Evolutionary conservation across 768 basidiomycete genomes (phyloP).

Genomic region (Aureoboletus auriporus): DNA sequence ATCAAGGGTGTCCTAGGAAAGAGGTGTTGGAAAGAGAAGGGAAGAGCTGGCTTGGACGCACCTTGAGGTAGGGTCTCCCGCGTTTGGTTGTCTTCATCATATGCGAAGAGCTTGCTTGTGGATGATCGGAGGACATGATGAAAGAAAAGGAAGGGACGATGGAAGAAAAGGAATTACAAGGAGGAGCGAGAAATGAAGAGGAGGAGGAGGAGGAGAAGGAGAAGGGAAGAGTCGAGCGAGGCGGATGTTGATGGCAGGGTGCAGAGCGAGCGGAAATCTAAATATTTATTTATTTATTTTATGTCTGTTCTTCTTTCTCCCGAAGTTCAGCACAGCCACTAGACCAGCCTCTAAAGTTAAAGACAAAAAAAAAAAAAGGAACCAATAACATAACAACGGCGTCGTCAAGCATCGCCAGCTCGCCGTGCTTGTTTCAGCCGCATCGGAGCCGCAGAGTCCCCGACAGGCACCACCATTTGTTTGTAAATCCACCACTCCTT

Average conservation of each 20-base stretch:
- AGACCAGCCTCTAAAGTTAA: too few species aligned
- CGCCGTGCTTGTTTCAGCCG: too few species aligned
- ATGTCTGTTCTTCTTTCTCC: too few species aligned
- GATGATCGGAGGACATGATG: constrained; percentile 40
- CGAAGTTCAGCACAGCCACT: too few species aligned
- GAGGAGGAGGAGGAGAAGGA: constrained; percentile 23
- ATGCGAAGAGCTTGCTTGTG: constrained; percentile 70
- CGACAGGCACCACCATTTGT: neutral
- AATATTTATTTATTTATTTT: constrained; percentile 22
- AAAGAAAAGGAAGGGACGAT: constrained; percentile 17
- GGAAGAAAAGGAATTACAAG: constrained; percentile 25
- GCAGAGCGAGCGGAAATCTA: constrained; percentile 5
- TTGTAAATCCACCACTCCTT: too few species aligned
- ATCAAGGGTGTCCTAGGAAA: constrained; percentile 87
- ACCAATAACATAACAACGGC: too few species aligned
- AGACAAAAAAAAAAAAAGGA: too few species aligned
- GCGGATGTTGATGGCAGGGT: constrained; percentile 22
- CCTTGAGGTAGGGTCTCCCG: constrained; percentile 92
- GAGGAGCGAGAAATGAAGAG: too few species aligned
- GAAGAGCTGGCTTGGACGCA: constrained; percentile 23
- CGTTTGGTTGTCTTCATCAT: constrained; percentile 99
- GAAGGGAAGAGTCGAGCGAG: constrained; percentile 30
- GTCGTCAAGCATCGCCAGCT: too few species aligned
- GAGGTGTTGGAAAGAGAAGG: constrained; percentile 1
- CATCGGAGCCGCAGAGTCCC: neutral